phyloP scores from a whole-genome alignment of 331 rosid species.

The Arachis monticola region DNA sequence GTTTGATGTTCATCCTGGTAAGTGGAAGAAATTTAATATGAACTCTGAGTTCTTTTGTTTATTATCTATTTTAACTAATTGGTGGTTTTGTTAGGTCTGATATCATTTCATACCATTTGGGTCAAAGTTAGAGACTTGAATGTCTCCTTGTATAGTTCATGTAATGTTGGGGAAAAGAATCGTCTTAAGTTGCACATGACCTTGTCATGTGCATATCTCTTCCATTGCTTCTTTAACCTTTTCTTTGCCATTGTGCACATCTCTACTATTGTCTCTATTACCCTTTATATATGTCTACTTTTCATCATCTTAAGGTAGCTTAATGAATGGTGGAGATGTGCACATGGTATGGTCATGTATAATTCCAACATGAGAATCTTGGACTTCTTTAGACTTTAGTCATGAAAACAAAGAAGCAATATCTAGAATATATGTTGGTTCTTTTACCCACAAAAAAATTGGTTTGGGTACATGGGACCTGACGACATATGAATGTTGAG shows the following conservation, averaged over 20 bases:
- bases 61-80: neutral
- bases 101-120: neutral
- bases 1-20: constrained; percentile 89
- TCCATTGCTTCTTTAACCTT: no score
- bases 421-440: neutral
- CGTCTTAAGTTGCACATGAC: no score
- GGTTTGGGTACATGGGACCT: constrained; percentile 2
- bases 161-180: neutral
- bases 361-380: neutral
- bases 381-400: constrained; percentile 12
- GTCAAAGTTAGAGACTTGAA: constrained; percentile 14
- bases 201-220: no score
- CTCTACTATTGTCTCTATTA: no score
- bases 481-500: constrained; percentile 19
- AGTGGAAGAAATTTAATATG: constrained; percentile 25
- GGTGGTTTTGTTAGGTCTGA: constrained; percentile 5
- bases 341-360: no score
- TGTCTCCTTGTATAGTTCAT: neutral
- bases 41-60: neutral
- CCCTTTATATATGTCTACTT: no score
- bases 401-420: constrained; percentile 16
- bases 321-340: no score
- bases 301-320: no score
- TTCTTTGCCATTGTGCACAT: no score
- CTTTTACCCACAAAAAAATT: neutral